These are phyloP conservation scores for Leishmania tarentolae DNA, from an alignment of 208 protist genomes.

Conservation along the genomic window DNA sequence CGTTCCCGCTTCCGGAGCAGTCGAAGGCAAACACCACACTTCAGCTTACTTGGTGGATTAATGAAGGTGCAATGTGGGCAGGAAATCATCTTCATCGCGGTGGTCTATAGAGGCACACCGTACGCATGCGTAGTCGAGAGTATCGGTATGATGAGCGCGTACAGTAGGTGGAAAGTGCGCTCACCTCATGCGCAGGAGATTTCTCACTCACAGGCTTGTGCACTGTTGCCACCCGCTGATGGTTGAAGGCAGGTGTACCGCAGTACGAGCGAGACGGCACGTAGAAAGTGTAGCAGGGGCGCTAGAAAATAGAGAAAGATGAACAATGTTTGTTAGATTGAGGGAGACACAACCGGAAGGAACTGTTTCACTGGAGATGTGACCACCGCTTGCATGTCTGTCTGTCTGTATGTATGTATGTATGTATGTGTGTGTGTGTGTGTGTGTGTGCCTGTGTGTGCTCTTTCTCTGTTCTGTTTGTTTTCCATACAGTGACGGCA, in stretches of 20 bases:
- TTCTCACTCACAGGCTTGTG: neutral
- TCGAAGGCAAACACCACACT: conserved; percentile 63
- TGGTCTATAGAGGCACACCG: neutral
- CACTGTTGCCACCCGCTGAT: neutral
- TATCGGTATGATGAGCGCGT: neutral
- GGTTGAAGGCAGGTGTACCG: neutral
- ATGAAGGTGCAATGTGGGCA: conserved; percentile 77
- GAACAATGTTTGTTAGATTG: neutral
- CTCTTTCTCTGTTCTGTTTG: neutral
- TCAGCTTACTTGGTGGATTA: conserved; percentile 39
- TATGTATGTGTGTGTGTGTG: conserved; percentile 4
- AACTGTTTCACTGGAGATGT: neutral
- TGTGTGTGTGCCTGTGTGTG: conserved; percentile 9
- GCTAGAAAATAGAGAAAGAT: neutral
- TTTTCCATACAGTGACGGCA: neutral
- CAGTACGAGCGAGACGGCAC: neutral
- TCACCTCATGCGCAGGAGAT: neutral
- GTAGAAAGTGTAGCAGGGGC: neutral
- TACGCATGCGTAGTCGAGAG: no score
- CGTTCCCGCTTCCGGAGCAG: conserved; percentile 44
- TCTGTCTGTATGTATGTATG: conserved; percentile 3
- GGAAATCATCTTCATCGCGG: conserved; percentile 27
- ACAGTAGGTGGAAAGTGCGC: neutral
- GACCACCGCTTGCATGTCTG: neutral
- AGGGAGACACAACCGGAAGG: neutral